Evolutionary conservation across 352 stramenopile species (phyloP).

Genomic region (Peronospora farinosa): DNA sequence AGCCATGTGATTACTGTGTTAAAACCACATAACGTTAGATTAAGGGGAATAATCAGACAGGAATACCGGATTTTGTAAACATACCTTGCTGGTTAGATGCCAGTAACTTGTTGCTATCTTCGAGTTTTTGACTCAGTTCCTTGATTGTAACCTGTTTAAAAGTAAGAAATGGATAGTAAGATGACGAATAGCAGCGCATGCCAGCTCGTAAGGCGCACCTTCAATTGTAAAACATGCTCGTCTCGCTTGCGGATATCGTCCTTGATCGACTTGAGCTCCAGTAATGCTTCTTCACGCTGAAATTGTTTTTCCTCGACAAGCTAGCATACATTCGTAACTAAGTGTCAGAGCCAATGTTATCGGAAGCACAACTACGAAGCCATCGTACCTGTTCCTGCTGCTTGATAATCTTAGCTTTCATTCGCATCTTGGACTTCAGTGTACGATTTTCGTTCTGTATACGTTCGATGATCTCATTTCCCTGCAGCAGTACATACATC

Average conservation of each 20-base stretch:
- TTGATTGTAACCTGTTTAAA: slow-evolving; percentile 45
- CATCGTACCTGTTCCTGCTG: slow-evolving; percentile 71
- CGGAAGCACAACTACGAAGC: background rate
- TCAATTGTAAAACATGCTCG: slow-evolving; percentile 52
- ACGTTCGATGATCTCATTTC: slow-evolving; percentile 86
- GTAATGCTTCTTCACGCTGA: slow-evolving; percentile 53
- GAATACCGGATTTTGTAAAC: background rate
- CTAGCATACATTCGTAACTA: slow-evolving; percentile 14
- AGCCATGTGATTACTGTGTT: slow-evolving; percentile 81
- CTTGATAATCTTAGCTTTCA: slow-evolving; percentile 87
- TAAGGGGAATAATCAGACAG: background rate
- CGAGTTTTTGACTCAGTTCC: slow-evolving; percentile 77
- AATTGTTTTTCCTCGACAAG: slow-evolving; percentile 75
- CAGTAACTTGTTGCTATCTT: slow-evolving; percentile 84
- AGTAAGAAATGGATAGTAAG: background rate
- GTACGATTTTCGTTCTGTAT: slow-evolving; percentile 80
- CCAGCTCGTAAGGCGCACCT: slow-evolving; percentile 27
- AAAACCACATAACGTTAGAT: background rate
- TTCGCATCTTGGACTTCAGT: slow-evolving; percentile 76
- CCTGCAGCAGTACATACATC: slow-evolving; percentile 30
- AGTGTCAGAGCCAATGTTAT: slow-evolving; percentile 2
- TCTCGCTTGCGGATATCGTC: slow-evolving; percentile 69
- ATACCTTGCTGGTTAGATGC: slow-evolving; percentile 86
- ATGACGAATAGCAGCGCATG: background rate
- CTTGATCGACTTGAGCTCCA: slow-evolving; percentile 56